Evolutionary conservation across 2,329 filamentous ascomycete genomes (phyloP).

Genomic region (Aspergillus caelatus): DNA sequence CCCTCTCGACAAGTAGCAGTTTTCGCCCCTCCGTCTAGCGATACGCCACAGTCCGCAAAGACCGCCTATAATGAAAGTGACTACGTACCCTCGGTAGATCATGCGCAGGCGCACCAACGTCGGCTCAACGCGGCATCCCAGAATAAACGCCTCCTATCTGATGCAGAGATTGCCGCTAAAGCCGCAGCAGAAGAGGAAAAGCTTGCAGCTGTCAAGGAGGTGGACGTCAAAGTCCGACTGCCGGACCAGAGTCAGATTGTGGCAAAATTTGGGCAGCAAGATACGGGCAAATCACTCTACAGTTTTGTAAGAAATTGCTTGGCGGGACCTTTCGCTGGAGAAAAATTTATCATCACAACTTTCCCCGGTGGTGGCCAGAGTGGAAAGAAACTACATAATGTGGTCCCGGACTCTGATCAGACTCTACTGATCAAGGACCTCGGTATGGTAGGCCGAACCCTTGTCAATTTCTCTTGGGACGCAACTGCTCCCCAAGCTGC

Average conservation of each 20-base stretch:
- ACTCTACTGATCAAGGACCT: conserved; percentile 70
- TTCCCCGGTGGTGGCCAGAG: conserved; percentile 38
- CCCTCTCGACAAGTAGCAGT: conserved; percentile 61
- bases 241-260: conserved; percentile 82
- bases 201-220: conserved; percentile 66
- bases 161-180: conserved; percentile 75
- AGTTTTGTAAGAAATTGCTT: conserved; percentile 73
- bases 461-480: conserved; percentile 78
- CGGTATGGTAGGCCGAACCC: conserved; percentile 68
- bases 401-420: conserved; percentile 49
- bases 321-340: conserved; percentile 54
- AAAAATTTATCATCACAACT: conserved; percentile 73
- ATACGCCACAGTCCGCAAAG: conserved; percentile 74
- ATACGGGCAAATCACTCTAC: conserved; percentile 74
- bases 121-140: conserved; percentile 74
- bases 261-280: conserved; percentile 67
- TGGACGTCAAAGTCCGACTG: conserved; percentile 80
- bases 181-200: conserved; percentile 67
- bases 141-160: conserved; percentile 78
- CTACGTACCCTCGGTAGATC: conserved; percentile 79
- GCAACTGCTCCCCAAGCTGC: conserved; percentile 61
- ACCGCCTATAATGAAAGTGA: conserved; percentile 70
- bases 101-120: conserved; percentile 79
- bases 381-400: conserved; percentile 26
- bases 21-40: conserved; percentile 74